These are phyloP conservation scores for Amphichorda felina DNA, from an alignment of 2,329 filamentous ascomycete species.

Conservation along the genomic window DNA sequence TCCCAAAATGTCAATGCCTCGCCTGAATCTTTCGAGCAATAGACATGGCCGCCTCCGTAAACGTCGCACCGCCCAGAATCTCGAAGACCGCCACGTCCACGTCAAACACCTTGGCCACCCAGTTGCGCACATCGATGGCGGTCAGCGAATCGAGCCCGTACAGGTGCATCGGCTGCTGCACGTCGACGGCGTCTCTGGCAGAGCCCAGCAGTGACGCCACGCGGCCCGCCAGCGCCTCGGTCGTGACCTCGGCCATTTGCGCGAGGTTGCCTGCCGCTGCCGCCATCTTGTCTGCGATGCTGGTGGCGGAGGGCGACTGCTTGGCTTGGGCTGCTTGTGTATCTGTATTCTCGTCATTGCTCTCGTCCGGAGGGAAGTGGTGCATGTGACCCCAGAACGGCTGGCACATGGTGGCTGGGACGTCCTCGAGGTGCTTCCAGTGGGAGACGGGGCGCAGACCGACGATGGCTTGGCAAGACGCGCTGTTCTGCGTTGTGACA, in stretches of 20 bases:
- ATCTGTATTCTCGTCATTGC: not conserved
- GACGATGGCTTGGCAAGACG: constrained; percentile 1
- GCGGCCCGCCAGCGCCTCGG: not conserved
- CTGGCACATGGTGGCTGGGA: not conserved
- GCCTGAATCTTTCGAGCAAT: too few species aligned
- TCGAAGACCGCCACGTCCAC: not conserved
- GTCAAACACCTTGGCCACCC: not conserved
- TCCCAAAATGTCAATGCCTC: too few species aligned
- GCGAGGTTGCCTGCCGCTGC: not conserved
- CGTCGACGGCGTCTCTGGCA: not conserved
- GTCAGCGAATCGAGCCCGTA: not conserved
- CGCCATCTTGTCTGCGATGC: not conserved
- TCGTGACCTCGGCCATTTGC: not conserved
- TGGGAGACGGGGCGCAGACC: not conserved
- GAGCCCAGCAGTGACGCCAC: not conserved
- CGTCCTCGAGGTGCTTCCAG: not conserved
- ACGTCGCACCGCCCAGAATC: not conserved
- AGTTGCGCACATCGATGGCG: not conserved
- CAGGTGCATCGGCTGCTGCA: not conserved
- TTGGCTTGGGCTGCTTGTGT: not conserved
- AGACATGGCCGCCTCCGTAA: too few species aligned
- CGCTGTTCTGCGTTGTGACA: constrained; percentile 2
- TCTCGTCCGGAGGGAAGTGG: not conserved
- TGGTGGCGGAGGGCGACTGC: not conserved
- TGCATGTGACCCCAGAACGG: not conserved